Evolutionary conservation across 257 asterid species (phyloP).

Genomic region (Nicotiana sylvestris): DNA sequence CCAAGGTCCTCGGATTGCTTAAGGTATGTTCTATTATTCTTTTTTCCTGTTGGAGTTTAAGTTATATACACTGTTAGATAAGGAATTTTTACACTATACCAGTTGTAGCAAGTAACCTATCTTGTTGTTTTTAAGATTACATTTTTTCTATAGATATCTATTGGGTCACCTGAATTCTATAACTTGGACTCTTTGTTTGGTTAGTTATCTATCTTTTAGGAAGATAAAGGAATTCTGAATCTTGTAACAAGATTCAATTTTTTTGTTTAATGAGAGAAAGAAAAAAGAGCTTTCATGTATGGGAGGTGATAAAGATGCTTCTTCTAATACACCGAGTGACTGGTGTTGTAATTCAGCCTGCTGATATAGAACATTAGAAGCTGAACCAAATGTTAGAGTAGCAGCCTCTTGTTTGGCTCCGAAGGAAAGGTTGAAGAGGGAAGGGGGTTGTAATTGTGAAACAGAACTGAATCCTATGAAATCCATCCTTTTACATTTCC

Average conservation of each 20-base stretch:
- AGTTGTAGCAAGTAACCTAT: too few species aligned
- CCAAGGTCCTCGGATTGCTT: conserved; percentile 66
- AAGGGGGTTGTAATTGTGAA: background rate
- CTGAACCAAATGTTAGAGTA: background rate
- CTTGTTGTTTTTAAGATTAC: too few species aligned
- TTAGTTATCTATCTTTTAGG: background rate
- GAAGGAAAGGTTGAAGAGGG: background rate
- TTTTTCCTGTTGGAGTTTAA: too few species aligned
- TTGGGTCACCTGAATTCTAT: too few species aligned
- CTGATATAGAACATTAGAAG: background rate
- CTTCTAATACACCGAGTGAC: background rate
- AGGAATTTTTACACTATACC: too few species aligned
- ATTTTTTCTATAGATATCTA: too few species aligned
- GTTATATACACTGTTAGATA: too few species aligned
- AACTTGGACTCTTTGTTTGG: background rate
- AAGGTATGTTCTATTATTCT: conserved; percentile 38
- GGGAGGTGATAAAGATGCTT: background rate
- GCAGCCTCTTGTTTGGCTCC: background rate
- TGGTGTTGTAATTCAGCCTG: background rate
- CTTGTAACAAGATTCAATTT: too few species aligned
- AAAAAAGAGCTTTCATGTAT: too few species aligned
- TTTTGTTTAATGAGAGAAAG: too few species aligned
- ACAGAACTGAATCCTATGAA: background rate
- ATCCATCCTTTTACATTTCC: background rate
- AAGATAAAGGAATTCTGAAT: too few species aligned